phyloP scores from a whole-genome alignment of 257 asterid species.

The Cruciata laevipes region DNA sequence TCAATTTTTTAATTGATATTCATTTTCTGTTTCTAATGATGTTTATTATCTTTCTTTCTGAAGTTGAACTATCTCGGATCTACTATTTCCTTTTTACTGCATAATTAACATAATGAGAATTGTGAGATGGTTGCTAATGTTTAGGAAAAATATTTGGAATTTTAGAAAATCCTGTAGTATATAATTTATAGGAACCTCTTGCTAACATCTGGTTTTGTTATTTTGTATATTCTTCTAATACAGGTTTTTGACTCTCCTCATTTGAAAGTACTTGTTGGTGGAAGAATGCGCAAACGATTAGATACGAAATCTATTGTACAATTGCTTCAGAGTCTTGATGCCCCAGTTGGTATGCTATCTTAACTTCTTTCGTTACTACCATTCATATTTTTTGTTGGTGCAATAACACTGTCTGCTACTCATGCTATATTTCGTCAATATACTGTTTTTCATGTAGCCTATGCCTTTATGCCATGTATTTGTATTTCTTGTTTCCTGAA shows the following conservation, averaged over 20 bases:
- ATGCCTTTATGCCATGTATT: not conserved
- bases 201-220: not conserved
- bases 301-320: constrained; percentile 66
- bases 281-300: constrained; percentile 54
- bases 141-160: not conserved
- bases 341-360: constrained; percentile 49
- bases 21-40: not conserved
- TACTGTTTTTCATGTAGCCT: not conserved
- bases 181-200: no score
- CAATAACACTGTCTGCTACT: not conserved
- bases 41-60: not conserved
- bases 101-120: not conserved
- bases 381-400: constrained; percentile 3
- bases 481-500: not conserved
- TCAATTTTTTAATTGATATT: not conserved
- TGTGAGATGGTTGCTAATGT: not conserved
- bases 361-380: not conserved
- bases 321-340: constrained; percentile 64
- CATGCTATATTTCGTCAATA: not conserved
- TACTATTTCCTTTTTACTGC: not conserved
- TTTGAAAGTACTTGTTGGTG: constrained; percentile 55
- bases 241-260: constrained; percentile 82
- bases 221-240: not conserved
- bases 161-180: not conserved
- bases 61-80: not conserved